Evolutionary conservation across 2,329 filamentous ascomycete genomes (phyloP).

Genomic region (Akanthomyces uredinophilus): DNA sequence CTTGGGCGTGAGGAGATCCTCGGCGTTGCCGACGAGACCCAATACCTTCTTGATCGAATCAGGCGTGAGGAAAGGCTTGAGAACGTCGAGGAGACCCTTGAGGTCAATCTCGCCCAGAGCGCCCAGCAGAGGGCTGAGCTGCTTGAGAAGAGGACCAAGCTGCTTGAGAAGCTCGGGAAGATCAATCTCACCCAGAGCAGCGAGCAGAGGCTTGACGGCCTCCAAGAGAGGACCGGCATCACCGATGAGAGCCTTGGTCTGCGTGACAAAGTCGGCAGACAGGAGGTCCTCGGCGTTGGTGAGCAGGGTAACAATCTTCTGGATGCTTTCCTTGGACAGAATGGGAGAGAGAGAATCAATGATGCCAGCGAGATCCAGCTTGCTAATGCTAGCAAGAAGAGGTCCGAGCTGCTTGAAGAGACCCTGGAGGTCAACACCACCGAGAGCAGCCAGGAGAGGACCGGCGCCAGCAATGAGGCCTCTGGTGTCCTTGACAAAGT

Average conservation of each 20-base stretch:
- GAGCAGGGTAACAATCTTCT: slow-evolving; percentile 26
- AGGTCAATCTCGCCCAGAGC: slow-evolving; percentile 38
- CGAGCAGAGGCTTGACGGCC: slow-evolving; percentile 37
- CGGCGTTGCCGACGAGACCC: slow-evolving; percentile 31
- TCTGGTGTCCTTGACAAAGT: slow-evolving; percentile 38
- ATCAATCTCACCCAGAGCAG: slow-evolving; percentile 23
- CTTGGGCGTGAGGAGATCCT: slow-evolving; percentile 27
- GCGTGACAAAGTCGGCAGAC: slow-evolving; percentile 8
- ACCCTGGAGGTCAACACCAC: slow-evolving; percentile 32
- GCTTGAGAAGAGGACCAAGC: slow-evolving; percentile 23
- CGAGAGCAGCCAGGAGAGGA: slow-evolving; percentile 31
- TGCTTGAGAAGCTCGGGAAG: slow-evolving; percentile 31
- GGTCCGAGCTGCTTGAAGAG: slow-evolving; percentile 32
- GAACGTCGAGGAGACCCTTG: slow-evolving; percentile 7
- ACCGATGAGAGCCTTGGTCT: slow-evolving; percentile 17
- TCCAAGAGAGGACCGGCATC: slow-evolving; percentile 9
- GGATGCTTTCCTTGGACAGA: slow-evolving; percentile 34
- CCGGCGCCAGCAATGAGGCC: slow-evolving; percentile 33
- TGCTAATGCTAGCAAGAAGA: slow-evolving; percentile 30
- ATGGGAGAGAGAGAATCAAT: slow-evolving; percentile 32
- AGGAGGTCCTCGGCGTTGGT: slow-evolving; percentile 7
- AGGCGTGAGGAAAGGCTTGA: slow-evolving; percentile 31
- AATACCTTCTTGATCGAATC: slow-evolving; percentile 30
- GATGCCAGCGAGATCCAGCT: slow-evolving; percentile 31
- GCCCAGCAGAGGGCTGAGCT: slow-evolving; percentile 18